Conservation (phyloP, 2,329 filamentous ascomycete species). For the Ophiosphaerella korrae region DNA sequence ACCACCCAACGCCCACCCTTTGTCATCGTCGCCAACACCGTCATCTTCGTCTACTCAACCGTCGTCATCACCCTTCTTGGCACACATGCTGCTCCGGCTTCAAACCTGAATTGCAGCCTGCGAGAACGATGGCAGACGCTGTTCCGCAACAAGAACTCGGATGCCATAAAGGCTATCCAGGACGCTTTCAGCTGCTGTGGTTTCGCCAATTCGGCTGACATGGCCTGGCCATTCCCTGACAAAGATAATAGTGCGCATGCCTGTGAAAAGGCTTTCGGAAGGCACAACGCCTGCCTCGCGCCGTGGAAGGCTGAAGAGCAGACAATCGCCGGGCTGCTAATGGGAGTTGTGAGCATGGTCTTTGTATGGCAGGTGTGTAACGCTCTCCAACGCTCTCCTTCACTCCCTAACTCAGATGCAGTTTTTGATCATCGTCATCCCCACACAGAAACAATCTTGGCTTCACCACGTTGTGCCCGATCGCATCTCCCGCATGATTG, state of each 20-base stretch:
- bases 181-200: constrained; percentile 72
- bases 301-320: constrained; percentile 64
- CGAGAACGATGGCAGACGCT: constrained; percentile 61
- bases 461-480: constrained; percentile 38
- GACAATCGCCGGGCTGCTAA: constrained; percentile 59
- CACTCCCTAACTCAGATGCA: constrained; percentile 8
- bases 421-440: constrained; percentile 38
- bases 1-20: constrained; percentile 41
- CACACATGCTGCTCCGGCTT: constrained; percentile 48
- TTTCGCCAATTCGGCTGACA: constrained; percentile 61
- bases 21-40: constrained; percentile 46
- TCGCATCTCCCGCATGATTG: constrained; percentile 39
- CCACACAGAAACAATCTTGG: constrained; percentile 39
- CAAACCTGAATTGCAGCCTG: constrained; percentile 59
- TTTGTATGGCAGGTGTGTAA: constrained; percentile 40
- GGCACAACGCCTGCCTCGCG: constrained; percentile 55
- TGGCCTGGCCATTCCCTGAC: constrained; percentile 65
- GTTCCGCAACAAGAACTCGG: constrained; percentile 57
- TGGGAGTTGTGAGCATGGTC: constrained; percentile 53
- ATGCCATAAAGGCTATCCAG: constrained; percentile 64
- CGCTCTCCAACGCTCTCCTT: too few relatives aligned
- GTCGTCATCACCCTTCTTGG: constrained; percentile 54
- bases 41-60: constrained; percentile 49
- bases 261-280: constrained; percentile 57
- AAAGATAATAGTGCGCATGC: constrained; percentile 34